phyloP scores from a whole-genome alignment of 2,329 filamentous ascomycete species.

The Alternaria arborescens region DNA sequence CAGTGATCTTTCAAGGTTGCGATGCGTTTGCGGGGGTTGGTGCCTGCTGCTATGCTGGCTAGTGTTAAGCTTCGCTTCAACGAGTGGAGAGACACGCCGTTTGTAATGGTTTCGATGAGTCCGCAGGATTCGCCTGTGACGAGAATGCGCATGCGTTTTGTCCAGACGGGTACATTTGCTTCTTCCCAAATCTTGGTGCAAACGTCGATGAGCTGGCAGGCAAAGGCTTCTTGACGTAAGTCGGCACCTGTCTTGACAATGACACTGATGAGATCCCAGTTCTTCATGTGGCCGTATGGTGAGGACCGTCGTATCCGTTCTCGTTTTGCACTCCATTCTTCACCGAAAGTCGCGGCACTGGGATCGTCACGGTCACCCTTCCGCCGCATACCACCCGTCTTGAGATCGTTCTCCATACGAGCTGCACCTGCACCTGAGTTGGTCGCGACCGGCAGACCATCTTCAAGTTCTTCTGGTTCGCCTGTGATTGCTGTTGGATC shows the following conservation, averaged over 20 bases:
- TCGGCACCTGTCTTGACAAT: conserved; percentile 89
- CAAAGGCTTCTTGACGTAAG: conserved; percentile 84
- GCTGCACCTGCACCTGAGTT: conserved; percentile 79
- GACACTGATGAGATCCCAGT: conserved; percentile 86
- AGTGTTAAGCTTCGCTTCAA: conserved; percentile 83
- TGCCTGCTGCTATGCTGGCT: conserved; percentile 74
- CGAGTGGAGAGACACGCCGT: conserved; percentile 86
- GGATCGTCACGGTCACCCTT: conserved; percentile 86
- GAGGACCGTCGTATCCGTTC: conserved; percentile 84
- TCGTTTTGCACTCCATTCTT: conserved; percentile 85
- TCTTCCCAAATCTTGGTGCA: conserved; percentile 85
- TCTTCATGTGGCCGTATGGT: conserved; percentile 88
- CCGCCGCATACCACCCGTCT: conserved; percentile 81
- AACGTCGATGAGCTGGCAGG: conserved; percentile 82
- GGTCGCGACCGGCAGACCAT: conserved; percentile 61
- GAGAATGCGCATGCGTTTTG: conserved; percentile 85
- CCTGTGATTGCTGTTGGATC: conserved; percentile 62
- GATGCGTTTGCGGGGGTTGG: conserved; percentile 77
- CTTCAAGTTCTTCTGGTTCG: conserved; percentile 64
- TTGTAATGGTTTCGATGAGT: conserved; percentile 87
- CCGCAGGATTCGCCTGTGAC: conserved; percentile 86
- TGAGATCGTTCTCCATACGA: conserved; percentile 89
- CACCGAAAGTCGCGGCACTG: conserved; percentile 84
- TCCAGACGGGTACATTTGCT: conserved; percentile 80
- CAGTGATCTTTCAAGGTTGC: conserved; percentile 85